These are phyloP conservation scores for Monilinia laxa DNA, from an alignment of 2,329 filamentous ascomycete genomes.

Conservation along the genomic window DNA sequence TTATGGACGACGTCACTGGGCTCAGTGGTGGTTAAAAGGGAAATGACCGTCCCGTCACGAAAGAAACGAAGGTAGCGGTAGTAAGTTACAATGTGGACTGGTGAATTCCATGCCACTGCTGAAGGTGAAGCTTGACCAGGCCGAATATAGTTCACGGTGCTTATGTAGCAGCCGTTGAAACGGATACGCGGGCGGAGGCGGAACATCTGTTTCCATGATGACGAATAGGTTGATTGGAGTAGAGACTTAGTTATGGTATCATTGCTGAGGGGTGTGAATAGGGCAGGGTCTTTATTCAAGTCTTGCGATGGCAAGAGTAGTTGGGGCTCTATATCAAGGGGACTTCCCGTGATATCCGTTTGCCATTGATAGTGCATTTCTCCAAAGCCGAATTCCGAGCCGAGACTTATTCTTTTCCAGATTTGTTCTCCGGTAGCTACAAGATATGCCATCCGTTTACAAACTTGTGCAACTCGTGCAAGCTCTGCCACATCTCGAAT, in stretches of 20 bases:
- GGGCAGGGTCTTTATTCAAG: constrained; percentile 14
- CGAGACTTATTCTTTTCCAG: constrained; percentile 76
- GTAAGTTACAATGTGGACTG: constrained; percentile 95
- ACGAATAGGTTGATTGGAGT: constrained; percentile 44
- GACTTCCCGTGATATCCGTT: constrained; percentile 57
- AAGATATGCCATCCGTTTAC: constrained; percentile 83
- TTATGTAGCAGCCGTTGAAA: constrained; percentile 96
- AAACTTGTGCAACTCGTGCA: constrained; percentile 73
- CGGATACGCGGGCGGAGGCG: constrained; percentile 79
- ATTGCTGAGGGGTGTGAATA: background rate
- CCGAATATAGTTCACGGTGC: constrained; percentile 91
- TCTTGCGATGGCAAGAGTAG: constrained; percentile 13
- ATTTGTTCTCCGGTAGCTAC: constrained; percentile 80
- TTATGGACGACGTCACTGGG: constrained; percentile 86
- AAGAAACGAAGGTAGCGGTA: constrained; percentile 97
- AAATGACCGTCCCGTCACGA: constrained; percentile 81
- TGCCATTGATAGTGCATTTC: constrained; percentile 81
- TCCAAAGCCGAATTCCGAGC: constrained; percentile 71
- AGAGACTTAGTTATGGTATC: constrained; percentile 12
- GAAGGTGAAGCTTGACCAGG: constrained; percentile 71
- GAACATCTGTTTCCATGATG: constrained; percentile 69
- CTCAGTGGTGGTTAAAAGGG: constrained; percentile 75
- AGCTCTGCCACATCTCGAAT: constrained; percentile 74
- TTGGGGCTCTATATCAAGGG: constrained; percentile 42
- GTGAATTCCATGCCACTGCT: constrained; percentile 72